Base-by-base conservation (phyloP, 305 asterid species). In the Plantago rigida region DNA sequence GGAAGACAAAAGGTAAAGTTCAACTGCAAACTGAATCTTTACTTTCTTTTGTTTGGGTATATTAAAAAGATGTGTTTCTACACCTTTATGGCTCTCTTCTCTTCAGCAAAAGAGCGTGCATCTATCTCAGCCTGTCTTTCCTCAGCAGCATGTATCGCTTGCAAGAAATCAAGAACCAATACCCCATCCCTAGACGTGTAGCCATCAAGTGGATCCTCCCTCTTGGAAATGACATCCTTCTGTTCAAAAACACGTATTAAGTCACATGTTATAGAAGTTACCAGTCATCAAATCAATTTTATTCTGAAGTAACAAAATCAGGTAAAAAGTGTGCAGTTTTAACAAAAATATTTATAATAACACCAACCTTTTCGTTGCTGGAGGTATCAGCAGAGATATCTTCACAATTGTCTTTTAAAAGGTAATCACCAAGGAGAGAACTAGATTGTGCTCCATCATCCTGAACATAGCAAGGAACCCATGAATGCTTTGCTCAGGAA, bases 71-170 rank as follows among this genome's bases (percentile, higher is more conserved):
- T 61, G 19, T 74, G 34, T 15, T 45, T 55, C 39, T 70, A 58
- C 48, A 88, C 98, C 94, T 92, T 88, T 76, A 92, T 73, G 17
- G 60, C 74, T 76, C 78, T 83, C 82, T 68, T 86, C 74, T 88
- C 95, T 75, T 79, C 90, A 53, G 74, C 55, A 69, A 79, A 92
- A 56, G 75, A 46, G 51, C 71, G 84, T 14, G 87, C 79, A 72
- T 88, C 99, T 76, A 86, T 68, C 67, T 82, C 93, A 15, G 87
- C 95, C 67, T 88, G 99, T 75, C 94, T 82, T 69, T 82, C 80
- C 78, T 92, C 99, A 64, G 97, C 97, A 74, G 93, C 94, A 79
- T 88, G 99, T 69, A 92, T 80, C 68, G 96, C 94, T 79, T 92
- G 81, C 78, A 92, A 69, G 73, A 92, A 85, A 79, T 92, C 97